These are phyloP conservation scores for Neopestalotiopsis sp. DNA, from an alignment of 2,329 filamentous ascomycete genomes.

Conservation along the genomic window DNA sequence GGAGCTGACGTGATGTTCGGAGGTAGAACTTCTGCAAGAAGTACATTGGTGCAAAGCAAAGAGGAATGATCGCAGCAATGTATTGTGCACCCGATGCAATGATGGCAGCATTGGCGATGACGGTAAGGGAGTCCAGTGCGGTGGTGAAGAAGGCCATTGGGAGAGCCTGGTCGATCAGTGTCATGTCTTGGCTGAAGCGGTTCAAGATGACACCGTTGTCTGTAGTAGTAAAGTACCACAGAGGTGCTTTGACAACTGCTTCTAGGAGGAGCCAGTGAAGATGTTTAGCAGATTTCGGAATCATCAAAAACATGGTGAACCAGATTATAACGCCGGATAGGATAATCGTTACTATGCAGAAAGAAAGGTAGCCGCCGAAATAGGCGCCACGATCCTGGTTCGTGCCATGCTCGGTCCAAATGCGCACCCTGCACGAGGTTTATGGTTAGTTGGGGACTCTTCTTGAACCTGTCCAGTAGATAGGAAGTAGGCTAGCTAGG, in stretches of 20 bases:
- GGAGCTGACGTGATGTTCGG: slow-evolving; percentile 11
- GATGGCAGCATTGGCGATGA: not conserved
- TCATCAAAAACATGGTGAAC: slow-evolving; percentile 5
- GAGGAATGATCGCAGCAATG: slow-evolving; percentile 7
- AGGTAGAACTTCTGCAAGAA: slow-evolving; percentile 14
- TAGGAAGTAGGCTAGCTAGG: not conserved
- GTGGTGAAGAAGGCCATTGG: slow-evolving; percentile 7
- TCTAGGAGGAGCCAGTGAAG: slow-evolving; percentile 7
- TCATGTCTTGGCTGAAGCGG: slow-evolving; percentile 12
- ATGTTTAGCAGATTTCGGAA: slow-evolving; percentile 7
- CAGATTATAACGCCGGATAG: slow-evolving; percentile 1
- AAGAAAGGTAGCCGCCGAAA: slow-evolving; percentile 8
- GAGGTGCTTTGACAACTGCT: slow-evolving; percentile 1
- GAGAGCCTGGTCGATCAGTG: not conserved
- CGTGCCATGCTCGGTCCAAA: slow-evolving; percentile 15
- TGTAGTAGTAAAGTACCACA: slow-evolving; percentile 11
- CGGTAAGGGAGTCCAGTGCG: not conserved
- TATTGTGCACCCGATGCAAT: slow-evolving; percentile 9
- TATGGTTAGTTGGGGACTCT: not conserved
- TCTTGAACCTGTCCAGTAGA: too few relatives aligned
- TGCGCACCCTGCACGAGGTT: not conserved
- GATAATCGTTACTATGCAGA: not conserved
- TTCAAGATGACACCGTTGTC: slow-evolving; percentile 7
- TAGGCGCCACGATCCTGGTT: slow-evolving; percentile 8
- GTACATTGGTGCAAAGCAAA: slow-evolving; percentile 36